Percentiles rank a stretch among this genome's conserved stretches.
These are phyloP conservation scores for Fusarium sulawesiense DNA, from an alignment of 2,329 filamentous ascomycete genomes.

Conservation along the genomic window DNA sequence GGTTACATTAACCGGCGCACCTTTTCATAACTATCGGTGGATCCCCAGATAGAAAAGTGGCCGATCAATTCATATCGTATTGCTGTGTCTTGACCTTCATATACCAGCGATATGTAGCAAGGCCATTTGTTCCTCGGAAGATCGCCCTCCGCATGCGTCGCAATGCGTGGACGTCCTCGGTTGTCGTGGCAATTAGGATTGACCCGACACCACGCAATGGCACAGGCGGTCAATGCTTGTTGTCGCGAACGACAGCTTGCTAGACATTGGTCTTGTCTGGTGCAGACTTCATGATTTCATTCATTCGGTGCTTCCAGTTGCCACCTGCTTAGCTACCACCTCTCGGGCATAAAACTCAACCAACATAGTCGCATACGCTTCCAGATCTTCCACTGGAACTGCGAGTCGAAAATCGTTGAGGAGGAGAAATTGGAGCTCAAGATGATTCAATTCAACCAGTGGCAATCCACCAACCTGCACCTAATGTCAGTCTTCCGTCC, in stretches of 20 bases:
- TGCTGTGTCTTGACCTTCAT: background rate
- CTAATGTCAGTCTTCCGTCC: slow-evolving; percentile 21
- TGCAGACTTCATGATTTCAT: slow-evolving; percentile 4
- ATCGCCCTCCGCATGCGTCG: slow-evolving; percentile 18
- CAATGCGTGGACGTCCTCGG: slow-evolving; percentile 4
- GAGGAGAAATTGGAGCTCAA: slow-evolving; percentile 94
- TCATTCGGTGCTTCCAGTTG: slow-evolving; percentile 35
- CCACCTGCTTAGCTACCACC: slow-evolving; percentile 65
- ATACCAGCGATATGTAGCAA: background rate
- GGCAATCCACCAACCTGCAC: slow-evolving; percentile 92
- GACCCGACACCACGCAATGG: background rate
- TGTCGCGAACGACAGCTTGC: slow-evolving; percentile 10
- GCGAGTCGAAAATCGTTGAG: slow-evolving; percentile 96
- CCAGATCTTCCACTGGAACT: slow-evolving; percentile 92
- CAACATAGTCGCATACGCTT: slow-evolving; percentile 97
- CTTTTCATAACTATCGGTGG: background rate
- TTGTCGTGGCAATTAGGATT: background rate
- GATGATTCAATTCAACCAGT: slow-evolving; percentile 90
- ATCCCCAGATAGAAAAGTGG: background rate
- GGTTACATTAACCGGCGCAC: background rate
- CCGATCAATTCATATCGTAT: slow-evolving; percentile 4
- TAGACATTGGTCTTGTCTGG: background rate
- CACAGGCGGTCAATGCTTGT: background rate
- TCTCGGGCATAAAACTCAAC: slow-evolving; percentile 98
- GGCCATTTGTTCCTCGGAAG: background rate